Conservation (phyloP, 2,329 filamentous ascomycete species). For the Phaeomoniella chlamydospora region DNA sequence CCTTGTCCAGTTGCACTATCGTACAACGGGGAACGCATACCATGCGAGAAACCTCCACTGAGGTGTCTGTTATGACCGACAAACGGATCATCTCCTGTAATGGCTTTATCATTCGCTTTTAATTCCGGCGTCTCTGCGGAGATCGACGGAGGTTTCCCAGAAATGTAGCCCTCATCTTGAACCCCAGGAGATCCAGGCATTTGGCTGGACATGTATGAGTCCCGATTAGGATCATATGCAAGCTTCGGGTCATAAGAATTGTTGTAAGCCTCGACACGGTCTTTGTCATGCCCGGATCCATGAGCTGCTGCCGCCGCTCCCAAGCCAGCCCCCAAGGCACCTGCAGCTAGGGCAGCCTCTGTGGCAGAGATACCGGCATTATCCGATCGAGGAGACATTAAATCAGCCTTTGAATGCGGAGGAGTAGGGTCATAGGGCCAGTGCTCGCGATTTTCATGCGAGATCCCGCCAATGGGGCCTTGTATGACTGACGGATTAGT, state of each 20-base stretch:
- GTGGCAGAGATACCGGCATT: slow-evolving; percentile 28
- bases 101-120: slow-evolving; percentile 24
- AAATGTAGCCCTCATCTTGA: slow-evolving; percentile 87
- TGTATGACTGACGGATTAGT: slow-evolving; percentile 79
- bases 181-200: slow-evolving; percentile 32
- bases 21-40: slow-evolving; percentile 78
- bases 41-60: slow-evolving; percentile 84
- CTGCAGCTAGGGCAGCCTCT: slow-evolving; percentile 25
- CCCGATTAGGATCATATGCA: slow-evolving; percentile 9
- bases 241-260: slow-evolving; percentile 50
- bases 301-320: slow-evolving; percentile 40
- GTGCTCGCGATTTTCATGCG: slow-evolving; percentile 32
- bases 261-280: slow-evolving; percentile 30
- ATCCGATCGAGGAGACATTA: slow-evolving; percentile 19
- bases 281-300: slow-evolving; percentile 7
- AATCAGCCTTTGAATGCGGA: slow-evolving; percentile 20
- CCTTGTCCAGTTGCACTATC: slow-evolving; percentile 78
- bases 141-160: slow-evolving; percentile 45
- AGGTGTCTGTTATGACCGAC: slow-evolving; percentile 44
- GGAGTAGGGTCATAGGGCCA: slow-evolving; percentile 45
- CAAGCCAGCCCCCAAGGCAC: slow-evolving; percentile 40
- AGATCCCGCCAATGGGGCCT: slow-evolving; percentile 49
- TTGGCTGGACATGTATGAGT: background rate
- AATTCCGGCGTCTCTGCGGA: slow-evolving; percentile 31
- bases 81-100: slow-evolving; percentile 47